These are phyloP conservation scores for Penicillium subrubescens DNA, from an alignment of 495 filamentous ascomycete genomes.

Conservation along the genomic window DNA sequence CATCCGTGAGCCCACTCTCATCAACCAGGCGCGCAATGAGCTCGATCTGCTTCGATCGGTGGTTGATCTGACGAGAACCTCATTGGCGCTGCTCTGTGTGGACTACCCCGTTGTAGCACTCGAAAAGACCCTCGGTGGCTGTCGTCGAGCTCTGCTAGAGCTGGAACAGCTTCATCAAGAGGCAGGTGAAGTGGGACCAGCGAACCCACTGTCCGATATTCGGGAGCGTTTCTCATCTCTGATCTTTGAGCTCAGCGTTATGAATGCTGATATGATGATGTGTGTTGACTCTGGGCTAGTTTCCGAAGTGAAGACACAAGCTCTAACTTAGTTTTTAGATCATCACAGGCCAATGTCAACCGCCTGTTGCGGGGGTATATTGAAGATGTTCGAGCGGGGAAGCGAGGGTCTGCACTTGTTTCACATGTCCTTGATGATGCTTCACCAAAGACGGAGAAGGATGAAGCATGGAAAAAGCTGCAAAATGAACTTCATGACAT, in stretches of 20 bases:
- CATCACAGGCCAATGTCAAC: constrained; percentile 19
- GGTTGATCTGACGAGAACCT: constrained; percentile 5
- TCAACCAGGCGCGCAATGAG: constrained; percentile 21
- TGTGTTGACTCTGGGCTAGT: constrained; percentile 12
- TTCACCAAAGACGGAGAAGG: constrained; percentile 1
- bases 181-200: neutral
- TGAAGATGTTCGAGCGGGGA: constrained; percentile 13
- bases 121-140: constrained; percentile 9
- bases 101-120: neutral
- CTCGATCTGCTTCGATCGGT: constrained; percentile 15
- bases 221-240: constrained; percentile 16
- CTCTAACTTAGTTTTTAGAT: constrained; percentile 13
- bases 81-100: neutral
- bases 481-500: constrained; percentile 12
- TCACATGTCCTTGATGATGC: constrained; percentile 5
- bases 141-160: constrained; percentile 15
- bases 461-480: constrained; percentile 16
- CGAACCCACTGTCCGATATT: constrained; percentile 15
- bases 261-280: constrained; percentile 27
- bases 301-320: neutral
- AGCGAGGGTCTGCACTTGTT: constrained; percentile 4
- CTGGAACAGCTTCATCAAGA: constrained; percentile 14
- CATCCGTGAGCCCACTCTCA: constrained; percentile 9
- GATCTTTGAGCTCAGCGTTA: constrained; percentile 19
- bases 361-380: constrained; percentile 6